These are phyloP conservation scores for Fulvia fulva DNA, from an alignment of 2,329 filamentous ascomycete species.

Conservation along the genomic window DNA sequence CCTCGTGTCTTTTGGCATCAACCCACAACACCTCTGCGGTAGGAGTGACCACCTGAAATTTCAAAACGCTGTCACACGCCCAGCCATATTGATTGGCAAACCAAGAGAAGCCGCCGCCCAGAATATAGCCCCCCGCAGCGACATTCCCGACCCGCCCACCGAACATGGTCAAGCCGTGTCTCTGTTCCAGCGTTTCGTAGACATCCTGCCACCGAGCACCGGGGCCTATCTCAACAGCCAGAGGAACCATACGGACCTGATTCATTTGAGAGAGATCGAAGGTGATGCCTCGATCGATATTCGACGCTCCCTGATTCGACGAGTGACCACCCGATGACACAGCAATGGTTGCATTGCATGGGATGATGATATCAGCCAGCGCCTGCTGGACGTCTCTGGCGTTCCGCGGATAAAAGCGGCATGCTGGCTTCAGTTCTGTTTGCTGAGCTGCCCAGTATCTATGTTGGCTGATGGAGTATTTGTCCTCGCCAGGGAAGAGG, in stretches of 20 bases:
- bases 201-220: conserved; percentile 46
- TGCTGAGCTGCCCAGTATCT: conserved; percentile 14
- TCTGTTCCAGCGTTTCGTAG: conserved; percentile 37
- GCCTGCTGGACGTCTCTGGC: conserved; percentile 18
- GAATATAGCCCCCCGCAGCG: conserved; percentile 44
- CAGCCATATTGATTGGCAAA: conserved; percentile 47
- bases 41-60: conserved; percentile 26
- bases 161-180: conserved; percentile 38
- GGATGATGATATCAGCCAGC: conserved; percentile 17
- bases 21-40: conserved; percentile 21
- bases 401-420: conserved; percentile 16
- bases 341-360: conserved; percentile 22
- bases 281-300: conserved; percentile 25
- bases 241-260: conserved; percentile 12
- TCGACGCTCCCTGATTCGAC: conserved; percentile 22
- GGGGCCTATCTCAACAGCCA: conserved; percentile 36
- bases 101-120: conserved; percentile 49
- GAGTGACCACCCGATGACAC: conserved; percentile 28
- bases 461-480: conserved; percentile 6
- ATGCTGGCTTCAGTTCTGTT: conserved; percentile 8
- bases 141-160: conserved; percentile 44
- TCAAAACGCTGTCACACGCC: conserved; percentile 37
- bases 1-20: conserved; percentile 16
- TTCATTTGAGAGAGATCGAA: conserved; percentile 26
- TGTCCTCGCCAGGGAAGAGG: conserved; percentile 2